Evolutionary conservation across 169 alveolate genomes (phyloP), one percentile per base, ranked within the genome.

Genomic region (Cytauxzoon felis): DNA sequence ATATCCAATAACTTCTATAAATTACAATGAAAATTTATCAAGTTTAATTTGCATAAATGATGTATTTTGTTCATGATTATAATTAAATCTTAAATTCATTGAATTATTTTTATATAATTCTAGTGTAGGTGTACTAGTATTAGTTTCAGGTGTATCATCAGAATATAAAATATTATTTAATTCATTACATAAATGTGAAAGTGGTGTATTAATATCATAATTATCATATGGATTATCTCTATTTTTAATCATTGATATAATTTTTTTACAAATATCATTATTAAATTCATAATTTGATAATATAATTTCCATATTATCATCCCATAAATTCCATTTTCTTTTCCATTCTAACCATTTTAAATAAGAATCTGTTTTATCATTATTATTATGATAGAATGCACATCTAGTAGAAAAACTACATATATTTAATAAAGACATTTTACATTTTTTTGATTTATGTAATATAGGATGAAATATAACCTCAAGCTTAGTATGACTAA

Each of bases 381-480:
- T 41, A 24, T 72, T 58, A 48, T 78, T 82, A 67, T 82, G 75
- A 60, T 73, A 82, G 71, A 82, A 82, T 21, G 87, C 80, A 62
- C 90, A 82, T n/a, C 79, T 63, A 58, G 72, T 75, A 41, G 84
- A 66, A 32, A 78, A 82, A 56, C 49, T 69, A 52, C 90, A 82
- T 32, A 56, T 59, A 23, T 83, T 83, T 49, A 60, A 60, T 40
- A 49, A 45, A 7, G 87, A 65, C 90, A 82, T 76, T 58, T 69
- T 79, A 51, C 94, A 78, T 52, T 73, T 85, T 53, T 87, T 88
- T 21, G 91, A 87, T 54, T 83, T 87, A 57, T 89, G 88, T 9
- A 89, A 88, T 19, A 87, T 83, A 3, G 94, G 94, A 50, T 89
- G 94, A 57, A 89, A 89, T 29, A 89, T 89, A 36, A 85, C 82